Base-by-base conservation (phyloP, 2,329 filamentous ascomycete species). In the Fusarium concolor region DNA sequence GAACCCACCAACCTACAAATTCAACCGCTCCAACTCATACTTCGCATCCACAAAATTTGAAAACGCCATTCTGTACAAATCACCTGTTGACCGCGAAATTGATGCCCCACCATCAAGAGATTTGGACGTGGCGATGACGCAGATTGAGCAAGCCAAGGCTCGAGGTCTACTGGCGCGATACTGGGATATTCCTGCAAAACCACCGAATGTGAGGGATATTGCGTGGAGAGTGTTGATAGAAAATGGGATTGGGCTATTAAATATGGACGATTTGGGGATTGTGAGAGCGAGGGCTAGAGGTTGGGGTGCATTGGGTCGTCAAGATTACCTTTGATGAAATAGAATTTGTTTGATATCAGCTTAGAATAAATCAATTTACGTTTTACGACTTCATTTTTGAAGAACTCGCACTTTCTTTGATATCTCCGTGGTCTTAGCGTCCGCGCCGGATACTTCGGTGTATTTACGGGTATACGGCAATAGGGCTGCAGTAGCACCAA, bases 241-340 rank as follows among this genome's bases (percentile, higher is more conserved):
- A 3, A 49, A 60, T 1, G 35, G 63, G 0, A 38, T 65, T 0
- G 62, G 62, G 0, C 22, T 65, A 10, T 26, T 65, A 0, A 65
- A 65, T 0, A 65, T 65, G 54, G 62, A 65, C 12, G 62, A 65
- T 17, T 35, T 65, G n/a, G 62, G 62, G 1, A 64, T 47, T 29
- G 61, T 65, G 6, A 65, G 62, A 1, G 54, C 18, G 5, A 53
- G 62, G 9, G 61, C 61, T 3, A 60, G 37, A 28, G 61, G 61
- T 0, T 65, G 62, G 62, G 62, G 62, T 20, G 47, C n/a, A 4
- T 28, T 57, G 6, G n/a, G 22, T 1, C 51, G 20, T 22, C 29
- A 31, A 31, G 51, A 54, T 35, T 54, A 10, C 15, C 49, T 28
- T 29, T 63, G n/a, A 47, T 38, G 12, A 35, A 35, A n/a, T 22